Evolutionary conservation across 345 rosid genomes (phyloP).

Genomic region (Eucalyptus erythrocorys): DNA sequence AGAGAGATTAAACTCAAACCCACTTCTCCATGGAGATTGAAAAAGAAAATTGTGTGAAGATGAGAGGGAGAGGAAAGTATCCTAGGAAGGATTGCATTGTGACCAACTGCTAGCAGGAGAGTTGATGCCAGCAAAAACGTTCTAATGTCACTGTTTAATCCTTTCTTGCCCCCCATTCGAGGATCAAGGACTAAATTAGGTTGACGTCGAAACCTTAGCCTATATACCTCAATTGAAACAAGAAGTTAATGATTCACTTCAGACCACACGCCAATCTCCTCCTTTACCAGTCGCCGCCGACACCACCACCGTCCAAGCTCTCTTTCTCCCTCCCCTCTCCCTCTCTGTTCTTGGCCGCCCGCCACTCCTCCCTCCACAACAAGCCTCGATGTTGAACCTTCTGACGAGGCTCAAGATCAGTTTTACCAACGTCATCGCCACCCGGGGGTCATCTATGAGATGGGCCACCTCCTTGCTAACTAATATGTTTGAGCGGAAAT

Average conservation of each 20-base stretch:
- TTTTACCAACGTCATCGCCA: neutral
- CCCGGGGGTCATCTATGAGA: neutral
- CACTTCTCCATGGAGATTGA: neutral
- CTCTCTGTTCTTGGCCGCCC: neutral
- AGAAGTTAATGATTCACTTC: neutral
- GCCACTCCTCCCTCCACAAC: neutral
- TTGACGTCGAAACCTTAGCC: neutral
- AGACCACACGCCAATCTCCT: neutral
- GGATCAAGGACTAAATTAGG: neutral
- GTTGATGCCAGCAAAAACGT: neutral
- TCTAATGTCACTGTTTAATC: neutral
- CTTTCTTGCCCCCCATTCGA: neutral
- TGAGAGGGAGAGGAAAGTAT: neutral
- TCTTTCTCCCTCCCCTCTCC: too few relatives aligned
- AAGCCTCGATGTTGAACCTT: neutral
- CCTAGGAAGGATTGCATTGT: too few relatives aligned
- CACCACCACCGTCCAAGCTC: neutral
- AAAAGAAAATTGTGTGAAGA: too few relatives aligned
- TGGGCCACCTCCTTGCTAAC: neutral
- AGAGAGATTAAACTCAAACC: neutral
- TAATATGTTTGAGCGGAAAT: neutral
- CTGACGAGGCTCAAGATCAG: neutral
- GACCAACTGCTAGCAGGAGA: neutral
- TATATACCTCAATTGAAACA: neutral
- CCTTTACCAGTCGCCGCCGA: neutral